phyloP scores from a whole-genome alignment of 768 basidiomycete genomes.

The Lentinus brumalis region DNA sequence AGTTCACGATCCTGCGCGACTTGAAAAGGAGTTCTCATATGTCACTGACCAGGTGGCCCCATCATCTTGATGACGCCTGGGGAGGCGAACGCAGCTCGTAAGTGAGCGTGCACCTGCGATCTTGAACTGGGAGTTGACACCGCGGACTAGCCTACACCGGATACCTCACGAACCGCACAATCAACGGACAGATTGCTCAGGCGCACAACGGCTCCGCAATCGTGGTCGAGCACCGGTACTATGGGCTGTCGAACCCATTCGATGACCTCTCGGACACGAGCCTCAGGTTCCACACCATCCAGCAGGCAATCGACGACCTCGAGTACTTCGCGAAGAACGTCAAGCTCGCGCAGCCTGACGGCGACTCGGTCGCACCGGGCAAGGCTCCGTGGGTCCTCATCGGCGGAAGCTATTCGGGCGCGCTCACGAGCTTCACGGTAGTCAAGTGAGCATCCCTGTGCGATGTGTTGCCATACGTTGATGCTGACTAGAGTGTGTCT shows the following conservation, averaged over 20 bases:
- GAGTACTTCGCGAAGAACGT: slow-evolving; percentile 71
- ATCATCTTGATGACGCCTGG: slow-evolving; percentile 70
- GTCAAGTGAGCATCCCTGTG: slow-evolving; percentile 49
- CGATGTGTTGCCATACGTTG: background rate
- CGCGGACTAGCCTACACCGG: slow-evolving; percentile 32
- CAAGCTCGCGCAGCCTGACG: slow-evolving; percentile 65
- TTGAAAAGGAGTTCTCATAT: background rate
- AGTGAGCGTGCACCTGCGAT: slow-evolving; percentile 1
- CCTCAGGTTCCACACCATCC: slow-evolving; percentile 61
- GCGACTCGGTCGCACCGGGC: slow-evolving; percentile 59
- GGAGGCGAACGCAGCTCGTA: slow-evolving; percentile 55
- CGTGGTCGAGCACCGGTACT: slow-evolving; percentile 74
- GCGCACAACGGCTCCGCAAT: slow-evolving; percentile 64
- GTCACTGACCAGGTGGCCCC: slow-evolving; percentile 44
- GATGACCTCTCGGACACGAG: slow-evolving; percentile 60
- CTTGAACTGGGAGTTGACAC: background rate
- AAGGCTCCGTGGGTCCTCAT: slow-evolving; percentile 45
- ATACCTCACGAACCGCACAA: slow-evolving; percentile 66
- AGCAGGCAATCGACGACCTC: slow-evolving; percentile 75
- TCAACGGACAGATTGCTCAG: slow-evolving; percentile 67
- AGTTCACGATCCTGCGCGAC: background rate
- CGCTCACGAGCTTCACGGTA: slow-evolving; percentile 65
- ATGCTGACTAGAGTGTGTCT: background rate
- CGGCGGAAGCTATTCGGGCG: slow-evolving; percentile 48
- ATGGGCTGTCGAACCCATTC: slow-evolving; percentile 72